A percentile compares a stretch with the other conserved stretches of the same genome.
Evolutionary conservation across 306 rosid genomes (phyloP).

Genomic region (Morella rubra): DNA sequence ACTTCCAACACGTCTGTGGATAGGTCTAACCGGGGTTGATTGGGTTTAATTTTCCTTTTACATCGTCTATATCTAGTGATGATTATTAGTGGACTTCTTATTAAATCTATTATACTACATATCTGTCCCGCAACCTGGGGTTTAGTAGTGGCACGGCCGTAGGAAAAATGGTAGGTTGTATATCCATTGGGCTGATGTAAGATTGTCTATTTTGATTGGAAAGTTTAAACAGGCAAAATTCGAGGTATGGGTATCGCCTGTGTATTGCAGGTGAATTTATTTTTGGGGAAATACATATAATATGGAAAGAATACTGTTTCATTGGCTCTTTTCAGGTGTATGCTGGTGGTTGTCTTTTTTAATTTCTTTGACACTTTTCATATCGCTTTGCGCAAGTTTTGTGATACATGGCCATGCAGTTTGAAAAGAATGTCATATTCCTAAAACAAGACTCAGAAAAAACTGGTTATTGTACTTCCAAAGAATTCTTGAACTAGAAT

Average conservation of each 20-base stretch:
- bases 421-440: too few relatives aligned
- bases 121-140: too few relatives aligned
- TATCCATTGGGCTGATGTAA: not conserved
- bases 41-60: not conserved
- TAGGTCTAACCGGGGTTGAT: constrained; percentile 13
- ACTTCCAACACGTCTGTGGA: constrained; percentile 13
- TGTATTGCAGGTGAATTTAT: not conserved
- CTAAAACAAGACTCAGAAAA: too few relatives aligned
- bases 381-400: too few relatives aligned
- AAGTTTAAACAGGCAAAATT: not conserved
- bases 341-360: not conserved
- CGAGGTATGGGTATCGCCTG: not conserved
- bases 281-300: not conserved
- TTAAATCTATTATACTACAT: not conserved
- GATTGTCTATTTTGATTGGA: not conserved
- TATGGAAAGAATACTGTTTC: not conserved
- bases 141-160: too few relatives aligned
- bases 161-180: too few relatives aligned
- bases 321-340: not conserved
- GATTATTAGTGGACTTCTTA: not conserved
- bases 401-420: too few relatives aligned
- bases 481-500: too few relatives aligned
- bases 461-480: too few relatives aligned
- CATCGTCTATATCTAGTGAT: not conserved
- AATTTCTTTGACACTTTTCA: too few relatives aligned